Conservation (phyloP, 2,329 filamentous ascomycete genomes). For the Ascochyta rabiei region DNA sequence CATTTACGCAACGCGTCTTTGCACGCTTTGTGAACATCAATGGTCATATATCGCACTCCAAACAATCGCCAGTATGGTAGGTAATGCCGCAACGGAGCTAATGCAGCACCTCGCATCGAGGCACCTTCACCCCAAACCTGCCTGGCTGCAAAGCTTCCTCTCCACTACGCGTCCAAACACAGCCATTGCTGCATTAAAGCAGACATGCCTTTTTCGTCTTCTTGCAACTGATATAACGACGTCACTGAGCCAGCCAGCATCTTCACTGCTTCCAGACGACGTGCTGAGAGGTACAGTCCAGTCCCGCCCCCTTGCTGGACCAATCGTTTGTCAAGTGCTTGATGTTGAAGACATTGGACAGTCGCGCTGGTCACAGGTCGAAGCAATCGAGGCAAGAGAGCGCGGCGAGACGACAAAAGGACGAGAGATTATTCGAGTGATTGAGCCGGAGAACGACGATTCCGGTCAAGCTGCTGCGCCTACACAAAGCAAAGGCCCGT, state of each 20-base stretch:
- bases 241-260: slow-evolving; percentile 54
- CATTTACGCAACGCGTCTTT: slow-evolving; percentile 33
- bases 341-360: slow-evolving; percentile 83
- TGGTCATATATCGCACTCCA: background rate
- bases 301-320: slow-evolving; percentile 63
- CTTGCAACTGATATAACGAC: slow-evolving; percentile 77
- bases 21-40: background rate
- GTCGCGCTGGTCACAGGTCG: slow-evolving; percentile 85
- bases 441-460: slow-evolving; percentile 57
- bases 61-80: slow-evolving; percentile 29
- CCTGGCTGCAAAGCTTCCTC: slow-evolving; percentile 71
- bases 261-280: slow-evolving; percentile 62
- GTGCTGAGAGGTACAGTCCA: slow-evolving; percentile 61
- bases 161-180: slow-evolving; percentile 60
- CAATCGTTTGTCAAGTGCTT: slow-evolving; percentile 79
- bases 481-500: slow-evolving; percentile 63
- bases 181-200: slow-evolving; percentile 73
- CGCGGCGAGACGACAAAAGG: slow-evolving; percentile 77
- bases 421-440: slow-evolving; percentile 79
- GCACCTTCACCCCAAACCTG: slow-evolving; percentile 60
- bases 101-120: slow-evolving; percentile 62
- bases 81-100: slow-evolving; percentile 47
- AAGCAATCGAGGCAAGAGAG: slow-evolving; percentile 75
- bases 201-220: slow-evolving; percentile 81
- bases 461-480: slow-evolving; percentile 30